Base-by-base conservation (phyloP, 345 rosid species). In the Eutrema heterophyllum region DNA sequence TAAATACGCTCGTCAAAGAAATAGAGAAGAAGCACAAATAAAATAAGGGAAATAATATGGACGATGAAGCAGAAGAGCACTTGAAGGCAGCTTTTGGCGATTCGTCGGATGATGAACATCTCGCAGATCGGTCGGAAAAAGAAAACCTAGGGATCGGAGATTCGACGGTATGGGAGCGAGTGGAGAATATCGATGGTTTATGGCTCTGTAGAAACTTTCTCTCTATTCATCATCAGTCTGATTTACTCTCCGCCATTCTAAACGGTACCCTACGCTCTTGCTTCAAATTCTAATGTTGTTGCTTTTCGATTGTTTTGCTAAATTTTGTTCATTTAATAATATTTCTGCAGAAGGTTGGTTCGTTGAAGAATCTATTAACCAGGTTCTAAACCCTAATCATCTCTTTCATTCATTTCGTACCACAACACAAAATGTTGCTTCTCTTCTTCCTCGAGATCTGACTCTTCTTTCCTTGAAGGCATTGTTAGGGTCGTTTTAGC, bases 281-380 rank as follows among this genome's bases (percentile, higher is more conserved):
- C 7, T 53, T 60, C 15, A 8, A 11, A 46, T 10, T 6, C 51
- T 13, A 15, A 14, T 14, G 49, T 0, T 56, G 4, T 9, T 56
- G 8, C 38, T 33, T 41, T 1, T 38, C 0, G 4, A 26, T 58
- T 12, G 2, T 6, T 12, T 18, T 41, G 39, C 44, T 64, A 3
- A 58, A 2, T 21, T 55, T 14, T 38, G 12, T 46, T n/a, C 9
- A 0, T 53, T 60, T 59, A 12, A 0, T 59, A 6, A 26, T 15
- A 27, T n/a, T 46, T 73, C 48, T 41, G 80, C 87, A 93, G 96
- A 91, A 76, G 91, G 96, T 55, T 91, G 97, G 97, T 89, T 93
- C 82, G 64, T 70, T 7, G 86, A 83, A 76, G 85, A 79, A 13
- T 81, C 91, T 66, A 87, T 83, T 48, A 93, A 93, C 73, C 97